These are phyloP conservation scores for Pseudonectria buxi DNA, from an alignment of 2,329 filamentous ascomycete species.

Conservation along the genomic window DNA sequence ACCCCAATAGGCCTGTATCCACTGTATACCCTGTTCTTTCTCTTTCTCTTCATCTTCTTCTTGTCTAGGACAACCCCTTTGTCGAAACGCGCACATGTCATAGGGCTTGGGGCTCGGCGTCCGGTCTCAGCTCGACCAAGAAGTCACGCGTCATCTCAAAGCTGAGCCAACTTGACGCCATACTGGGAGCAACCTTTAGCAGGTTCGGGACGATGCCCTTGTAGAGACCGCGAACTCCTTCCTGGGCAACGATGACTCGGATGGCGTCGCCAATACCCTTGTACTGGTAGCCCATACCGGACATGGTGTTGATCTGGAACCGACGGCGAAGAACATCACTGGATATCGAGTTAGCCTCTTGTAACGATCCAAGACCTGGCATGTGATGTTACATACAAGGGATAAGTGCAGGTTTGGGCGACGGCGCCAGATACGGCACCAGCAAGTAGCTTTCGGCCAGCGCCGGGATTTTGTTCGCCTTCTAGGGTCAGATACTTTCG, in stretches of 20 bases:
- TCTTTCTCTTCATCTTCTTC: constrained; percentile 1
- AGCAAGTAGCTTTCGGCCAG: constrained; percentile 74
- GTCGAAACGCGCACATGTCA: constrained; percentile 16
- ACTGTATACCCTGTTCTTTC: no score
- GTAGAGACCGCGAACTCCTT: constrained; percentile 81
- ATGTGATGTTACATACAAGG: constrained; percentile 64
- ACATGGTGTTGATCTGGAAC: constrained; percentile 99
- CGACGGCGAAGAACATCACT: constrained; percentile 87
- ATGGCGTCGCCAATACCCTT: constrained; percentile 80
- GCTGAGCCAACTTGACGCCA: constrained; percentile 97
- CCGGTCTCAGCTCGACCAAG: constrained; percentile 55
- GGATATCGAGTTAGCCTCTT: constrained; percentile 16
- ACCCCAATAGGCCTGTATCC: no score
- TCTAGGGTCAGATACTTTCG: constrained; percentile 79
- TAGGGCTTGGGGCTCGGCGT: constrained; percentile 23
- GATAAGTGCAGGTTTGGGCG: constrained; percentile 96
- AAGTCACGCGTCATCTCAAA: constrained; percentile 92
- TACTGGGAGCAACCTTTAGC: constrained; percentile 94
- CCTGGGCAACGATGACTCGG: constrained; percentile 70
- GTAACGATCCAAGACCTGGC: neutral
- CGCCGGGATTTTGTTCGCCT: constrained; percentile 75
- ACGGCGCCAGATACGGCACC: constrained; percentile 94
- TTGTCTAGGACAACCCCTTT: constrained; percentile 10
- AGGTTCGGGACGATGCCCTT: constrained; percentile 95
- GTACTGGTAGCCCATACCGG: constrained; percentile 95